Evolutionary conservation across 345 rosid species (phyloP).

Genomic region (Arabidopsis suecica): DNA sequence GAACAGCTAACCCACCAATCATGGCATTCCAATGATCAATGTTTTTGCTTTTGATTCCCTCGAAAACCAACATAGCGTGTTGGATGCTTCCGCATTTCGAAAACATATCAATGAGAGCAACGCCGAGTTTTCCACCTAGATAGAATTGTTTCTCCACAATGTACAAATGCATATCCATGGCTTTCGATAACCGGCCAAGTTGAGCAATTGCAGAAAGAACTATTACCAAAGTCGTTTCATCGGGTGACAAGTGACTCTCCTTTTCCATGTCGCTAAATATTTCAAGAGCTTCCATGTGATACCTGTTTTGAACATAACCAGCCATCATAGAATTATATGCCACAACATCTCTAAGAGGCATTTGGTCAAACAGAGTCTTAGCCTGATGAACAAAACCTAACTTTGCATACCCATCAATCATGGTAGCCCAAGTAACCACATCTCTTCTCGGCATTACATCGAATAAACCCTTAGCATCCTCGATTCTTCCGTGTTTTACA

Average conservation of each 20-base stretch:
- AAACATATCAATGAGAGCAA: constrained; percentile 64
- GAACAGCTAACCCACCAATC: constrained; percentile 63
- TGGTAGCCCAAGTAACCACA: constrained; percentile 64
- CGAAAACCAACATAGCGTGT: constrained; percentile 54
- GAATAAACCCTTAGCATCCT: constrained; percentile 52
- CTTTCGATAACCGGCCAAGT: constrained; percentile 55
- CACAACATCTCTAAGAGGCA: constrained; percentile 58
- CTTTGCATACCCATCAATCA: constrained; percentile 64
- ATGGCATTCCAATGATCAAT: constrained; percentile 69
- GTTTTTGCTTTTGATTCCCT: constrained; percentile 45
- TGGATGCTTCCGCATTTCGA: constrained; percentile 63
- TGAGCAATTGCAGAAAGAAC: constrained; percentile 65
- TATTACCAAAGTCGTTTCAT: constrained; percentile 54
- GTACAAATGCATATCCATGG: constrained; percentile 54
- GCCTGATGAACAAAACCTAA: constrained; percentile 56
- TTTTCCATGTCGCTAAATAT: constrained; percentile 55
- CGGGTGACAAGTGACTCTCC: constrained; percentile 51
- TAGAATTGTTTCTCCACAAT: constrained; percentile 45
- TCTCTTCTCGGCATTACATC: constrained; percentile 55
- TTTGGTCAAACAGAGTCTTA: constrained; percentile 54
- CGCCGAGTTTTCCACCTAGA: constrained; percentile 57
- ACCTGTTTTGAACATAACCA: constrained; percentile 59
- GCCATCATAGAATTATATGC: constrained; percentile 65
- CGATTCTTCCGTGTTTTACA: constrained; percentile 54
- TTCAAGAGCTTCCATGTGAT: constrained; percentile 55